phyloP scores from a whole-genome alignment of 331 rosid species.

The Pyracantha coccinea region DNA sequence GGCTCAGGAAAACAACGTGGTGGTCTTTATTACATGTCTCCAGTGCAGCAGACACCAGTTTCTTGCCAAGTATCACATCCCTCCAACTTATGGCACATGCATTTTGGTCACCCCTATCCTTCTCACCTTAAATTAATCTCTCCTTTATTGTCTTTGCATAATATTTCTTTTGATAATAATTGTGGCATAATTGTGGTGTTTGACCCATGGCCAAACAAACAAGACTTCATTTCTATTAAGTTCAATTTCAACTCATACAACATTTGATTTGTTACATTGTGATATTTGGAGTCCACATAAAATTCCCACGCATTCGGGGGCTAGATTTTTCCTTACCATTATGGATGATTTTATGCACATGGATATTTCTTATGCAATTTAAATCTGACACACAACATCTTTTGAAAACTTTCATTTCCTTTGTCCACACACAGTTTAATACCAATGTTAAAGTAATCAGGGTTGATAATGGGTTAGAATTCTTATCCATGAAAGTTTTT shows the following conservation, averaged over 20 bases:
- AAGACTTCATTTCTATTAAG: neutral
- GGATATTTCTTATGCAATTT: neutral
- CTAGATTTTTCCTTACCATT: neutral
- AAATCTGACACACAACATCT: neutral
- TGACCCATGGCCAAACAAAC: slow-evolving; percentile 2
- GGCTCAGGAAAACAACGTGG: neutral
- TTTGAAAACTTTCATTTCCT: neutral
- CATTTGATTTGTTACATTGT: neutral
- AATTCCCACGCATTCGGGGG: neutral
- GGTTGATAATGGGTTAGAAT: neutral
- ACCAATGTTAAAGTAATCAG: neutral
- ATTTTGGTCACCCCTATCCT: neutral
- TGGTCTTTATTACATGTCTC: slow-evolving; percentile 4
- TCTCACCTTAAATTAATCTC: neutral
- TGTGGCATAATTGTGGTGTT: neutral
- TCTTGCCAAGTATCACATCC: neutral
- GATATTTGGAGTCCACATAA: neutral
- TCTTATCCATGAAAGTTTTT: neutral
- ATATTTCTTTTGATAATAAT: neutral
- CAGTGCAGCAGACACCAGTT: neutral
- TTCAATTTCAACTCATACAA: neutral
- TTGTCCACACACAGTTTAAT: neutral
- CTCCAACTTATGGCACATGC: neutral
- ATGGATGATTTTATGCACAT: neutral
- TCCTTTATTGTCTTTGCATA: neutral